phyloP scores from a whole-genome alignment of 495 filamentous ascomycete genomes.

The Pyronema omphalodes region DNA sequence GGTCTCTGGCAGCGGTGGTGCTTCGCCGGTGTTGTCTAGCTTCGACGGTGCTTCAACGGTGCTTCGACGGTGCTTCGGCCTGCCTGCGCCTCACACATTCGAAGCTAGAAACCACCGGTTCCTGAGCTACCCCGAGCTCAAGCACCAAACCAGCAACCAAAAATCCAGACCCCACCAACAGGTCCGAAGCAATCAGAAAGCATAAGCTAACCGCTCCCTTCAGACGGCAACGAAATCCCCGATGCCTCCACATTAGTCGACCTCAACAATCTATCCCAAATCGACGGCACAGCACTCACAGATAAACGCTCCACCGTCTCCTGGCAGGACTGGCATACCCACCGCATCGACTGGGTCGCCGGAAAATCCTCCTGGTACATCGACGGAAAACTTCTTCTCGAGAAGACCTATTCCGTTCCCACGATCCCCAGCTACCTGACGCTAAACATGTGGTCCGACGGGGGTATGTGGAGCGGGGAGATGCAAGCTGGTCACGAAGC shows the following conservation, averaged over 20 bases:
- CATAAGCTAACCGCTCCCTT: background rate
- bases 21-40: no score
- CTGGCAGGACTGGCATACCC: constrained; percentile 39
- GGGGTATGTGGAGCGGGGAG: constrained; percentile 53
- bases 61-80: no score
- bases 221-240: constrained; percentile 29
- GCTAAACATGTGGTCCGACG: constrained; percentile 62
- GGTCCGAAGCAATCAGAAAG: background rate
- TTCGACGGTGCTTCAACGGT: no score
- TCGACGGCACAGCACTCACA: constrained; percentile 4
- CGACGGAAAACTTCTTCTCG: constrained; percentile 36
- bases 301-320: constrained; percentile 3
- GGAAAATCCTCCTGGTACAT: constrained; percentile 48
- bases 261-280: constrained; percentile 1
- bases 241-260: constrained; percentile 26
- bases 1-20: no score
- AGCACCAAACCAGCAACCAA: no score
- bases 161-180: no score
- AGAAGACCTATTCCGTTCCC: constrained; percentile 45
- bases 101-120: no score
- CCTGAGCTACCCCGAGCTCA: no score
- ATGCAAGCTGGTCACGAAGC: constrained; percentile 42
- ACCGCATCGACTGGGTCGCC: constrained; percentile 55
- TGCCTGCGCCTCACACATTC: no score
- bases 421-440: constrained; percentile 40